Conservation (phyloP, 805 yeast genomes). For the Candida michaelii region DNA sequence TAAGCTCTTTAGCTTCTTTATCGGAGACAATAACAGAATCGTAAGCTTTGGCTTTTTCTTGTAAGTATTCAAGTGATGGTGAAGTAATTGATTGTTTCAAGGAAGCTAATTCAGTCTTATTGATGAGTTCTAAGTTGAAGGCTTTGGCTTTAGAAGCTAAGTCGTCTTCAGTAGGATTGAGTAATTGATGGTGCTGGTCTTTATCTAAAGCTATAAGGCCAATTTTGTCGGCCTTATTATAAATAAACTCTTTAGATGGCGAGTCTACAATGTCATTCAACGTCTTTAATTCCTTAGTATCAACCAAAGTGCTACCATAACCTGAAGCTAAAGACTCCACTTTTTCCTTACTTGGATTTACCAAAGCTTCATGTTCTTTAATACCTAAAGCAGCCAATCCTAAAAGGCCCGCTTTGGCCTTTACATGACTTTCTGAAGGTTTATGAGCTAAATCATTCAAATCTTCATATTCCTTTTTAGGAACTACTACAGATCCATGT, state of each 20-base stretch:
- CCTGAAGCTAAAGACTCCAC: slow-evolving; percentile 9
- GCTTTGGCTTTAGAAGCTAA: slow-evolving; percentile 20
- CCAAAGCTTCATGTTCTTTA: slow-evolving; percentile 12
- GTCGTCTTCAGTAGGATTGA: slow-evolving; percentile 14
- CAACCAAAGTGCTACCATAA: slow-evolving; percentile 3
- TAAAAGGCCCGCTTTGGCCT: slow-evolving; percentile 14
- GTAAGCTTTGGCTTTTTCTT: slow-evolving; percentile 6
- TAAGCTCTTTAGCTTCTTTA: slow-evolving; percentile 1
- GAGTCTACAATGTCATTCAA: slow-evolving; percentile 8
- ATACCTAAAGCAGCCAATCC: slow-evolving; percentile 17
- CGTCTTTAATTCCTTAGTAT: slow-evolving; percentile 11
- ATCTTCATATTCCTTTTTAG: slow-evolving; percentile 1
- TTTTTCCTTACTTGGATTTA: slow-evolving; percentile 9
- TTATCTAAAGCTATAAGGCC: slow-evolving; percentile 12
- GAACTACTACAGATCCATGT: background rate
- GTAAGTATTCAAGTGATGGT: slow-evolving; percentile 24
- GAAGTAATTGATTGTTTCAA: slow-evolving; percentile 13
- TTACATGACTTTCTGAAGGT: slow-evolving; percentile 19
- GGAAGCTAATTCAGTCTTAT: slow-evolving; percentile 11
- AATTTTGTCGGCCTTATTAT: slow-evolving; percentile 9
- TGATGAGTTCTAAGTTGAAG: slow-evolving; percentile 23
- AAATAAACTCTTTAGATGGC: slow-evolving; percentile 21
- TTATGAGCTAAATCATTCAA: background rate
- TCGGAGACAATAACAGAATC: slow-evolving; percentile 2
- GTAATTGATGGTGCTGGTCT: slow-evolving; percentile 9